Evolutionary conservation across 2,329 filamentous ascomycete species (phyloP).

Genomic region (Fusarium nodosum): DNA sequence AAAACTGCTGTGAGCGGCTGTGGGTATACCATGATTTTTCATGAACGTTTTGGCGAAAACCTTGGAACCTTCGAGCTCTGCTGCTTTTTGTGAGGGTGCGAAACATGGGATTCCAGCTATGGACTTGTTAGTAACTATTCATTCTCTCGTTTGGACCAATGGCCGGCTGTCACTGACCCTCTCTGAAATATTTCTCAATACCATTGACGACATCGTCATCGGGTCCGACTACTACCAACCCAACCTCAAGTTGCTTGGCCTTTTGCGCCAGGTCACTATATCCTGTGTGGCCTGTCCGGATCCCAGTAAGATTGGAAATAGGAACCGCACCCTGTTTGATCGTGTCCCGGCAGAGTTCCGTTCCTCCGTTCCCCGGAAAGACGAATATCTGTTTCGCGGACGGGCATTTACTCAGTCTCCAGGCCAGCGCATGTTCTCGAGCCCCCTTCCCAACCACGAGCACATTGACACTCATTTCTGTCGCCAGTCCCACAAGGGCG

Average conservation of each 20-base stretch:
- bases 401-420: conserved; percentile 77
- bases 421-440: conserved; percentile 81
- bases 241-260: conserved; percentile 71
- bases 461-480: conserved; percentile 53
- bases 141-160: fast-evolving
- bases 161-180: not conserved
- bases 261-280: conserved; percentile 73
- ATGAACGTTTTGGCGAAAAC: conserved; percentile 86
- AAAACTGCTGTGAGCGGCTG: conserved; percentile 79
- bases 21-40: conserved; percentile 78
- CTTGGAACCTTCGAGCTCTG: conserved; percentile 82
- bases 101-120: conserved; percentile 72
- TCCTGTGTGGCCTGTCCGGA: conserved; percentile 61
- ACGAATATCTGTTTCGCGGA: conserved; percentile 71
- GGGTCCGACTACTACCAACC: conserved; percentile 79
- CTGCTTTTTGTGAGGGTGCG: conserved; percentile 76
- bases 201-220: conserved; percentile 81
- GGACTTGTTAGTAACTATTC: conserved; percentile 43
- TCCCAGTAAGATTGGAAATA: conserved; percentile 67
- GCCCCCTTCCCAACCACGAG: conserved; percentile 81
- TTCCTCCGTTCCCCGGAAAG: conserved; percentile 75
- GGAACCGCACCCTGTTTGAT: conserved; percentile 57
- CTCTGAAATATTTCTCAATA: conserved; percentile 75
- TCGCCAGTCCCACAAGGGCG: not conserved
- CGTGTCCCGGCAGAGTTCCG: no score